These are phyloP conservation scores for Helotiales sp. DNA, from an alignment of 2,329 filamentous ascomycete genomes.

Conservation along the genomic window DNA sequence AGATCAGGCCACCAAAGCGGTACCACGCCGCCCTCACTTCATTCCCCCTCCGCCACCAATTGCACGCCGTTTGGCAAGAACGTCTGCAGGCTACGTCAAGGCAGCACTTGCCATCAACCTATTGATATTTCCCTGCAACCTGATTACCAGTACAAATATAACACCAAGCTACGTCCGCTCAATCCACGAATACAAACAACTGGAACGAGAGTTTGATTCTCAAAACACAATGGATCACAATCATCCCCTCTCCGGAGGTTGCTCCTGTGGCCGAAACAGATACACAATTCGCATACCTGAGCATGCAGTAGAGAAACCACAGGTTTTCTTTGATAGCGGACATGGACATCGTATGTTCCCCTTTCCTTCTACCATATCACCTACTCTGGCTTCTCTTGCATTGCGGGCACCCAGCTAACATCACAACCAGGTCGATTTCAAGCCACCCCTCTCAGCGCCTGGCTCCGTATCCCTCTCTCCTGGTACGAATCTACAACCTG, in stretches of 20 bases:
- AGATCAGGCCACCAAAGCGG: constrained; percentile 8
- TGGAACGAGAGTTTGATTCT: not conserved
- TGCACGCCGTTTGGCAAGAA: not conserved
- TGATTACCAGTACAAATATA: not conserved
- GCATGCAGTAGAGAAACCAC: constrained; percentile 58
- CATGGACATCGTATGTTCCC: constrained; percentile 66
- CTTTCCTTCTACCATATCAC: not conserved
- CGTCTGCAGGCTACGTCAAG: not conserved
- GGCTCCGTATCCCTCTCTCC: constrained; percentile 78
- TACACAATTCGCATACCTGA: constrained; percentile 76
- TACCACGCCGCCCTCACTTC: not conserved
- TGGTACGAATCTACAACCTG: constrained; percentile 81
- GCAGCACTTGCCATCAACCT: not conserved
- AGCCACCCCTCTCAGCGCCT: constrained; percentile 76
- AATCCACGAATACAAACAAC: not conserved
- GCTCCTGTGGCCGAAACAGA: constrained; percentile 84
- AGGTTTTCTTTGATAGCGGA: constrained; percentile 66
- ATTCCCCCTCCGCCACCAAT: not conserved
- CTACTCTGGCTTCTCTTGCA: not conserved
- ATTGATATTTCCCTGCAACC: not conserved
- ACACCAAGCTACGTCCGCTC: not conserved
- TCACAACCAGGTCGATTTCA: constrained; percentile 63
- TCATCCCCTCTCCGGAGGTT: constrained; percentile 72
- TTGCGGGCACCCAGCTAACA: not conserved
- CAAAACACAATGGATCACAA: constrained; percentile 50